phyloP scores from a whole-genome alignment of 2,329 filamentous ascomycete genomes.

The Colletotrichum tamarilloi region DNA sequence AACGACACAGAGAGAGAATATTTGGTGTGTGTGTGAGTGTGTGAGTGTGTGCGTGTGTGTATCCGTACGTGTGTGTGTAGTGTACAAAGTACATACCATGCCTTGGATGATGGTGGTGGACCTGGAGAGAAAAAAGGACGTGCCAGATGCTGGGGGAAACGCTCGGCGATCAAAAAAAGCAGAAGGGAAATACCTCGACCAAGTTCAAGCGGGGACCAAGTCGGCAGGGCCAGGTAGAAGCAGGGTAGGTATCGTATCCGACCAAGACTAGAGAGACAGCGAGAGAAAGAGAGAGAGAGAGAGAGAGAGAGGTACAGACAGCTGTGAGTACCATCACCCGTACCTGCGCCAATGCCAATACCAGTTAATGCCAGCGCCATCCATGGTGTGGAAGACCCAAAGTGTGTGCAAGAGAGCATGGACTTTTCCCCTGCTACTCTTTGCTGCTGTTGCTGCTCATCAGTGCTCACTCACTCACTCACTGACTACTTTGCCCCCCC shows the following conservation, averaged over 20 bases:
- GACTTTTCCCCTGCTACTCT: not conserved
- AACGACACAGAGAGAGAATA: not conserved
- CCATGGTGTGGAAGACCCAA: not conserved
- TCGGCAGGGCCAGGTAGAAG: not conserved
- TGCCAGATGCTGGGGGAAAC: slow-evolving; percentile 12
- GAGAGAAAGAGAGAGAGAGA: not conserved
- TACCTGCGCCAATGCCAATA: not conserved
- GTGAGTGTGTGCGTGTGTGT: not conserved
- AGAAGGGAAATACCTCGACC: not conserved
- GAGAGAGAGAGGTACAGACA: not conserved
- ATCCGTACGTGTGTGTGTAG: not conserved
- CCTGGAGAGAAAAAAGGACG: not conserved
- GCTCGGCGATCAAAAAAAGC: slow-evolving; percentile 22
- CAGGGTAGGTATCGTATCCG: not conserved
- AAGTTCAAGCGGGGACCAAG: not conserved
- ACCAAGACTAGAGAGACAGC: not conserved
- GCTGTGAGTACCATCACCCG: not conserved
- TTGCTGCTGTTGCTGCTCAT: no score
- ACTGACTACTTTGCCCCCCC: no score
- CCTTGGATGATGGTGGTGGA: no score
- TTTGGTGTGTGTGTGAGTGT: not conserved
- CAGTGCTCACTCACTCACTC: no score
- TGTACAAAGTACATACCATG: not conserved
- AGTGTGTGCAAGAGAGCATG: not conserved
- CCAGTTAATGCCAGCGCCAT: not conserved